Evolutionary conservation across 1,139 yeast genomes (phyloP).

Genomic region (Arxiozyma telluris): DNA sequence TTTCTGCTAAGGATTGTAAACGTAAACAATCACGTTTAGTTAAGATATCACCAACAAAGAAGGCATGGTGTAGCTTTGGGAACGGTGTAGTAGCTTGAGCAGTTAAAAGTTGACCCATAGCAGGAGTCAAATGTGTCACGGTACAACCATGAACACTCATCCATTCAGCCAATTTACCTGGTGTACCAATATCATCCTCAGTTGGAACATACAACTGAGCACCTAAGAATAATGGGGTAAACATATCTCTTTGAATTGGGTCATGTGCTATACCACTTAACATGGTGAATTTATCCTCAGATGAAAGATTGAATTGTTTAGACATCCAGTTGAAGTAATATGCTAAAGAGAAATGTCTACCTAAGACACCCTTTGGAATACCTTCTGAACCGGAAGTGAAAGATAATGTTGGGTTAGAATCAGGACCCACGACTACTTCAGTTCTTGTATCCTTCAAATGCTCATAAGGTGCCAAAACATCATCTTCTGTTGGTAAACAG

Average conservation of each 20-base stretch:
- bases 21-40: slow-evolving; percentile 95
- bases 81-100: slow-evolving; percentile 93
- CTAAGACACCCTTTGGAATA: slow-evolving; percentile 95
- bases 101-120: slow-evolving; percentile 95
- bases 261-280: slow-evolving; percentile 98
- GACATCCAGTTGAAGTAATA: slow-evolving; percentile 99
- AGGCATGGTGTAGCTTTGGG: slow-evolving; percentile 85
- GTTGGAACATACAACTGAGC: slow-evolving; percentile 91
- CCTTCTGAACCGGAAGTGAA: slow-evolving; percentile 99
- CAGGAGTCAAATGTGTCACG: slow-evolving; percentile 96
- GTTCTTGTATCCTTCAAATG: slow-evolving; percentile 48
- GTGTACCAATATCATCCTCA: slow-evolving; percentile 95
- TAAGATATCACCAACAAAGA: slow-evolving; percentile 94
- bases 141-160: slow-evolving; percentile 87
- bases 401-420: slow-evolving; percentile 89
- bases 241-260: slow-evolving; percentile 98
- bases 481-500: slow-evolving; percentile 37
- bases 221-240: slow-evolving; percentile 93
- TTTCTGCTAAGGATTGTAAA: slow-evolving; percentile 82
- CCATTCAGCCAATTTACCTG: slow-evolving; percentile 96
- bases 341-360: slow-evolving; percentile 93
- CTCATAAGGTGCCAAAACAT: slow-evolving; percentile 44
- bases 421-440: slow-evolving; percentile 96
- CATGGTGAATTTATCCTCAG: slow-evolving; percentile 89
- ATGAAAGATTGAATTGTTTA: slow-evolving; percentile 64